Percentiles rank a stretch among this genome's conserved stretches.
phyloP scores from a whole-genome alignment of 768 basidiomycete species.

The Phlebiopsis gigantea region DNA sequence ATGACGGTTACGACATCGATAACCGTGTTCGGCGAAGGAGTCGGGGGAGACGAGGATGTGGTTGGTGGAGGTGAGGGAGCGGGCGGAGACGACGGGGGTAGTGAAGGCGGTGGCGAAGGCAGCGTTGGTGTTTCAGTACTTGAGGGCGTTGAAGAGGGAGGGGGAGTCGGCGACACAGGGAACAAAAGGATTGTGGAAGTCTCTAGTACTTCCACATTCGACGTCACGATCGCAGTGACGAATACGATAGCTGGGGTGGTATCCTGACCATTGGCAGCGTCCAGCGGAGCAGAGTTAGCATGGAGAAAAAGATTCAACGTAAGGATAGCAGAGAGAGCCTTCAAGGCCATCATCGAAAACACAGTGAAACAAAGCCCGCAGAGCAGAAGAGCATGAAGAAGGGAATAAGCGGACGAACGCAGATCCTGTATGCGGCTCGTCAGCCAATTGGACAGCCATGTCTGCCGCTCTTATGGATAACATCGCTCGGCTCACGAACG shows the following conservation, averaged over 20 bases:
- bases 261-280: not conserved
- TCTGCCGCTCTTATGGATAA: not conserved
- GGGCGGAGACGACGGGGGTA: not conserved
- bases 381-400: not conserved
- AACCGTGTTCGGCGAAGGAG: constrained; percentile 4
- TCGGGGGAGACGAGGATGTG: not conserved
- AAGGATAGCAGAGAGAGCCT: not conserved
- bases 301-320: not conserved
- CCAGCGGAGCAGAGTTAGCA: constrained; percentile 2
- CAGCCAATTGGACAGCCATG: not conserved
- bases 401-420: not conserved
- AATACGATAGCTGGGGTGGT: constrained; percentile 2
- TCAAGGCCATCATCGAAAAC: constrained; percentile 11
- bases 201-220: constrained; percentile 10
- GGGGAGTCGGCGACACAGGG: not conserved
- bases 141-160: not conserved
- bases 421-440: not conserved
- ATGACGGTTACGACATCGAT: constrained; percentile 14
- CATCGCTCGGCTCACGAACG: not conserved
- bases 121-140: not conserved
- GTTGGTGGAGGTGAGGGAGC: not conserved
- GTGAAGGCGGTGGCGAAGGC: not conserved
- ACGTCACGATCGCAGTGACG: constrained; percentile 15
- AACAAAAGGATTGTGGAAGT: constrained; percentile 9
- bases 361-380: not conserved